phyloP scores from a whole-genome alignment of 257 asterid species.

The Fraxinus americana region DNA sequence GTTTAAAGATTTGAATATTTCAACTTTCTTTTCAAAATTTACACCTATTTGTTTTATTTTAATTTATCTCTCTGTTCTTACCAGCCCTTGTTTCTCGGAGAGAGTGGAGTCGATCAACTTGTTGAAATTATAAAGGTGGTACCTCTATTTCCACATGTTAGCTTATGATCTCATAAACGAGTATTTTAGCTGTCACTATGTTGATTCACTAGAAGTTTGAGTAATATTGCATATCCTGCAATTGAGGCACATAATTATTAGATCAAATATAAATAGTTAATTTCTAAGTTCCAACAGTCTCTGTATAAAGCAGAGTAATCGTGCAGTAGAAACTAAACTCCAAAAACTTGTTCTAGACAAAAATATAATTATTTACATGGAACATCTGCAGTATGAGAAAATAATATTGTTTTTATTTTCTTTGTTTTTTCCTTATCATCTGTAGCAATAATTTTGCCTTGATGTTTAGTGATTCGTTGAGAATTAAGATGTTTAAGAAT shows the following conservation, averaged over 20 bases:
- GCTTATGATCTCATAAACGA: not conserved
- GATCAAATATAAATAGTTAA: not conserved
- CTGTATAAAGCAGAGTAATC: not conserved
- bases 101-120: conserved; percentile 89
- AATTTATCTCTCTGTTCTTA: conserved; percentile 31
- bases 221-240: conserved; percentile 8
- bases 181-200: conserved; percentile 18
- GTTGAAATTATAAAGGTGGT: conserved; percentile 93
- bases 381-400: not conserved
- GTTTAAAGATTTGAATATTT: conserved; percentile 15
- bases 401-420: not conserved
- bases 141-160: conserved; percentile 17
- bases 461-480: not conserved
- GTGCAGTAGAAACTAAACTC: not conserved
- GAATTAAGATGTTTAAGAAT: not conserved
- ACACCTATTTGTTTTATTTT: conserved; percentile 20
- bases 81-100: conserved; percentile 96
- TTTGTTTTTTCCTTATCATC: not conserved
- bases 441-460: conserved; percentile 1
- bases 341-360: not conserved
- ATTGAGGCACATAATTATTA: not conserved
- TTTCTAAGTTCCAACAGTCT: not conserved
- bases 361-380: not conserved
- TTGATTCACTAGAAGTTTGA: conserved; percentile 6
- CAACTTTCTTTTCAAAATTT: conserved; percentile 17